A percentile compares a stretch with the other conserved stretches of the same genome.
phyloP scores from a whole-genome alignment of 1,284 basidiomycete species.

The Fomitopsis betulina region DNA sequence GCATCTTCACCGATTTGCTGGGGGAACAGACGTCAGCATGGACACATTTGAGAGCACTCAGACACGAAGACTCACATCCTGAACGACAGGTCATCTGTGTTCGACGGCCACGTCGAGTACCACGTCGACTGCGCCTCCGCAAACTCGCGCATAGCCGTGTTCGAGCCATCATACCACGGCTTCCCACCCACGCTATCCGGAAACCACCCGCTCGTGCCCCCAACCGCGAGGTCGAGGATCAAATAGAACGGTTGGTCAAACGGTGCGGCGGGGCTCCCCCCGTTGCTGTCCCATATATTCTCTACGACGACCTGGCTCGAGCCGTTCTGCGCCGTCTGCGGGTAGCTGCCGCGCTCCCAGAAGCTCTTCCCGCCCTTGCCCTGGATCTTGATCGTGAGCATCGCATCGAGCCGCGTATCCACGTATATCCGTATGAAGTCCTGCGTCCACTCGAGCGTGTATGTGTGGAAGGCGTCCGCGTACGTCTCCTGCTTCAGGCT shows the following conservation, averaged over 20 bases:
- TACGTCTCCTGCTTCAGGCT: conserved; percentile 59
- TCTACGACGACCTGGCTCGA: conserved; percentile 40
- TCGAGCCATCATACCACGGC: conserved; percentile 74
- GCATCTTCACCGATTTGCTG: conserved; percentile 66
- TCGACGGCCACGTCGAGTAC: conserved; percentile 67
- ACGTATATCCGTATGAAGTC: conserved; percentile 59
- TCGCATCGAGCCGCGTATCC: conserved; percentile 39
- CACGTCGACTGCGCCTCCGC: conserved; percentile 59
- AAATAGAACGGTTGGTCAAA: conserved; percentile 84
- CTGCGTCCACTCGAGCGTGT: conserved; percentile 77
- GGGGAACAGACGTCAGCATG: background rate
- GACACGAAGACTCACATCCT: conserved; percentile 52
- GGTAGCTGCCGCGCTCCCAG: conserved; percentile 33
- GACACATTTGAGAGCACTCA: conserved; percentile 3
- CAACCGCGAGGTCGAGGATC: conserved; percentile 76
- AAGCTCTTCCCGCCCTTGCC: conserved; percentile 36
- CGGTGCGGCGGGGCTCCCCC: conserved; percentile 55
- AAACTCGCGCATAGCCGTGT: conserved; percentile 66
- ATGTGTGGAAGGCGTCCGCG: conserved; percentile 67
- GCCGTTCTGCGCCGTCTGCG: conserved; percentile 39
- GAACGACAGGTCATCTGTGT: conserved; percentile 59
- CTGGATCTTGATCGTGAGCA: conserved; percentile 41
- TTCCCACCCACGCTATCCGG: conserved; percentile 70
- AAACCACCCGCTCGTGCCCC: conserved; percentile 88
- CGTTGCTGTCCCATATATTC: conserved; percentile 42